phyloP scores from a whole-genome alignment of 306 rosid genomes.

The Malus sylvestris region DNA sequence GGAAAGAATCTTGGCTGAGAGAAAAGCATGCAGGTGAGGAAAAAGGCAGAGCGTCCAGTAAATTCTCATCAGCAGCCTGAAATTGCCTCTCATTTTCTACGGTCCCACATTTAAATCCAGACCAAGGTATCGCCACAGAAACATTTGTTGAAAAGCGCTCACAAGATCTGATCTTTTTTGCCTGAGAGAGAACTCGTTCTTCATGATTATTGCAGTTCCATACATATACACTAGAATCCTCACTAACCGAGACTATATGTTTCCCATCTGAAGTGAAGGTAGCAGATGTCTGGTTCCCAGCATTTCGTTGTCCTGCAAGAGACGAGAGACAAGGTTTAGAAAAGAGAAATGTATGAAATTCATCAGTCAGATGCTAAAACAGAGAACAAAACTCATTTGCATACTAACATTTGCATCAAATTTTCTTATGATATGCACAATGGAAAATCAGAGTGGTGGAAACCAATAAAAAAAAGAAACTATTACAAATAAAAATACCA shows the following conservation, averaged over 20 bases:
- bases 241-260: slow-evolving; percentile 78
- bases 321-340: slow-evolving; percentile 23
- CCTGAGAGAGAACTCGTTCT: slow-evolving; percentile 36
- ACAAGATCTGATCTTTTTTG: slow-evolving; percentile 49
- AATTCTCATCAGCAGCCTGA: slow-evolving; percentile 28
- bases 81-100: slow-evolving; percentile 27
- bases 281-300: slow-evolving; percentile 63
- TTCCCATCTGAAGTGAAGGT: slow-evolving; percentile 83
- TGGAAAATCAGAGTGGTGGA: neutral
- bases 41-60: slow-evolving; percentile 28
- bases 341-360: neutral
- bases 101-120: slow-evolving; percentile 46
- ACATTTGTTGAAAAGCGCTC: slow-evolving; percentile 67
- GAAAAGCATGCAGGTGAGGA: slow-evolving; percentile 54
- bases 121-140: slow-evolving; percentile 77
- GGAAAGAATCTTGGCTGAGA: slow-evolving; percentile 54
- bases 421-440: neutral
- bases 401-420: neutral
- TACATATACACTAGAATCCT: slow-evolving; percentile 78
- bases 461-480: neutral
- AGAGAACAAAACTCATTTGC: neutral
- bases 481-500: neutral
- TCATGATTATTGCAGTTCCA: slow-evolving; percentile 60
- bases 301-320: slow-evolving; percentile 44
- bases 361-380: neutral